phyloP scores from a whole-genome alignment of 495 filamentous ascomycete species.

The Neurospora sp. region DNA sequence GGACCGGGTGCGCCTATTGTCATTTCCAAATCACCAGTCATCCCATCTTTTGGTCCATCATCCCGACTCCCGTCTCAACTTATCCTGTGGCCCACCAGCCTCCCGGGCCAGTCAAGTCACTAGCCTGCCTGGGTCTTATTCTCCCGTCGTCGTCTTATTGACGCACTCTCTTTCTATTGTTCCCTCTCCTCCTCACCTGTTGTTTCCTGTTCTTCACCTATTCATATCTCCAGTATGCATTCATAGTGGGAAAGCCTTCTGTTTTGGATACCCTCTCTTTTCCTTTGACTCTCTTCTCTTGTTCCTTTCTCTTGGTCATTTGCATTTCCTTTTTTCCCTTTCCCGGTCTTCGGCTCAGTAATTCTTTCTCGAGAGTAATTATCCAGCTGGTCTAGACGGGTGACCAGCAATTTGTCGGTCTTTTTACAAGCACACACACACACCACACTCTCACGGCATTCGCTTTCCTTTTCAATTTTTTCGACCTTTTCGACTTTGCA shows the following conservation, averaged over 20 bases:
- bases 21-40: not conserved
- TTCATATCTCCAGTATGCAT: conserved; percentile 9
- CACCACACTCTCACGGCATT: not conserved
- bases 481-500: not conserved
- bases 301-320: not conserved
- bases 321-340: conserved; percentile 2
- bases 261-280: not conserved
- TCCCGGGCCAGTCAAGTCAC: not conserved
- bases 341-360: conserved; percentile 4
- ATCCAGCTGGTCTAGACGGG: conserved; percentile 13
- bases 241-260: conserved; percentile 6
- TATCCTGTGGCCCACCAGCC: not conserved
- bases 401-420: not conserved
- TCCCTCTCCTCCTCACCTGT: conserved; percentile 1
- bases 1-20: not conserved
- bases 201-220: conserved; percentile 1
- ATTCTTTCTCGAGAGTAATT: not conserved
- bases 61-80: not conserved
- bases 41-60: not conserved
- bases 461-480: not conserved
- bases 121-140: conserved; percentile 4
- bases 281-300: not conserved
- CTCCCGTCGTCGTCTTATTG: not conserved
- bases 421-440: not conserved
- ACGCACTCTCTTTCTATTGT: conserved; percentile 11